A percentile compares a stretch with the other conserved stretches of the same genome.
Conservation (phyloP, 139 green algal genomes). For the Spirogloea muscicola region DNA sequence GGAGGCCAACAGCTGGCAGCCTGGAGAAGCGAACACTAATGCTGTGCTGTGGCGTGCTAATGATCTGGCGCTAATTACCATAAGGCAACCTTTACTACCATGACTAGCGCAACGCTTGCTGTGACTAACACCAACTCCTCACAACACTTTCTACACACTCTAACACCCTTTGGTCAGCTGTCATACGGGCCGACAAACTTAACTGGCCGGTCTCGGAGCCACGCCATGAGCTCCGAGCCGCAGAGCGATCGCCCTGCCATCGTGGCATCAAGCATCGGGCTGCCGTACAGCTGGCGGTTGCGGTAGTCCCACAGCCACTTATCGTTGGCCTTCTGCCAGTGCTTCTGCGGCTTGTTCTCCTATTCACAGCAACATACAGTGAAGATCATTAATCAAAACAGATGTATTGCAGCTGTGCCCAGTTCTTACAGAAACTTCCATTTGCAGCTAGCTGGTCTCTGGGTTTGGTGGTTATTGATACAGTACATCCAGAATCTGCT, state of each 20-base stretch:
- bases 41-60: no score
- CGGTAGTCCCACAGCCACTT: constrained; percentile 30
- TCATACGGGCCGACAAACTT: constrained; percentile 39
- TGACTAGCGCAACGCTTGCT: no score
- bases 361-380: neutral
- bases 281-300: constrained; percentile 28
- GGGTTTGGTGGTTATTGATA: no score
- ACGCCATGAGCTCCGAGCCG: constrained; percentile 36
- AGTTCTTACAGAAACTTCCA: neutral
- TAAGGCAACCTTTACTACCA: no score
- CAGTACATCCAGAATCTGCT: neutral
- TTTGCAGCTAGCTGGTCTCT: no score
- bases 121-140: no score
- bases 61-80: no score
- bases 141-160: no score
- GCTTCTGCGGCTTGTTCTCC: constrained; percentile 21
- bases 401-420: neutral
- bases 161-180: neutral
- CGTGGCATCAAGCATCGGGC: constrained; percentile 20
- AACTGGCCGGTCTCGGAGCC: constrained; percentile 25
- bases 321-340: constrained; percentile 24
- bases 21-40: no score
- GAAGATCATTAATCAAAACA: neutral
- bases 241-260: constrained; percentile 3
- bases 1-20: no score